Evolutionary conservation across 768 basidiomycete genomes (phyloP).

Genomic region (Leccinum longicurvipes): DNA sequence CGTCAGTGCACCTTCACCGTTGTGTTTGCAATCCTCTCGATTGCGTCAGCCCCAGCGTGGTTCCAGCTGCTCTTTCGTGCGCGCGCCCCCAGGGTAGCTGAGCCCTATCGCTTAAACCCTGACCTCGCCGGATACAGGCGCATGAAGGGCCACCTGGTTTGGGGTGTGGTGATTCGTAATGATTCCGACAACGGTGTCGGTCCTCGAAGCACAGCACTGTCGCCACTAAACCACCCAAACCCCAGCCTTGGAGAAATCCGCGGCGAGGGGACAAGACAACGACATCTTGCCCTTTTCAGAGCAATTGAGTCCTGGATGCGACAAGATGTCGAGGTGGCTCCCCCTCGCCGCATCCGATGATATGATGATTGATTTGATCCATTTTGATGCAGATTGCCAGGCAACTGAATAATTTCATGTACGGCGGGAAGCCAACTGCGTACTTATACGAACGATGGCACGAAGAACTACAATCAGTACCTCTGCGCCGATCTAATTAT

Average conservation of each 20-base stretch:
- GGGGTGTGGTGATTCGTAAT: neutral
- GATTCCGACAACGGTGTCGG: neutral
- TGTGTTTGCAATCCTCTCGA: neutral
- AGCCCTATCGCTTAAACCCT: neutral
- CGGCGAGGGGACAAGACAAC: neutral
- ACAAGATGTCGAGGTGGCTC: neutral
- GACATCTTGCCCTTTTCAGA: constrained; percentile 3
- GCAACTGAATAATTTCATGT: constrained; percentile 19
- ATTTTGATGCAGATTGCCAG: constrained; percentile 24
- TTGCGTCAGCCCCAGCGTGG: neutral
- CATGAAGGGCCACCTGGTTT: neutral
- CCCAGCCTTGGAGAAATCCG: neutral
- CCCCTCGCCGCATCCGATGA: constrained; percentile 3
- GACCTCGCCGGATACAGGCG: neutral
- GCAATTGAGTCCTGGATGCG: constrained; percentile 3
- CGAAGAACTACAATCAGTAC: neutral
- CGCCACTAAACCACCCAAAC: constrained; percentile 2
- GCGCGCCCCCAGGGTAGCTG: neutral
- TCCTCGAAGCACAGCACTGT: neutral
- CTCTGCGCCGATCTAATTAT: constrained; percentile 10
- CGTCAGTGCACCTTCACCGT: neutral
- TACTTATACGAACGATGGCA: neutral
- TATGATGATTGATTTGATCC: neutral
- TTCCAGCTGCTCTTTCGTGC: neutral
- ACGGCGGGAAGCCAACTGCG: constrained; percentile 1